These are phyloP conservation scores for Aspergillus cavernicola DNA, from an alignment of 495 filamentous ascomycete species.

Conservation along the genomic window DNA sequence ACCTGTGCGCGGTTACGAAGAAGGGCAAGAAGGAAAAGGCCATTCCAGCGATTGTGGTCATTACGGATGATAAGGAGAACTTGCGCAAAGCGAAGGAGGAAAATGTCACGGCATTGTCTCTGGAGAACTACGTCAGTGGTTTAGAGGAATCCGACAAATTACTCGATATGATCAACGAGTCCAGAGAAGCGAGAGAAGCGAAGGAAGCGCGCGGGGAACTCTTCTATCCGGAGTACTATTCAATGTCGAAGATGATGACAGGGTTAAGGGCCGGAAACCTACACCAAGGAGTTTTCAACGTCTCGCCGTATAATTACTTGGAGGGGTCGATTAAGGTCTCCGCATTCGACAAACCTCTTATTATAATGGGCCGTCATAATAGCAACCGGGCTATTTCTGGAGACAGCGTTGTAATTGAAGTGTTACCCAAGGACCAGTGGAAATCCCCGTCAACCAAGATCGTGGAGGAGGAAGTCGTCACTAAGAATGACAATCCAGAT, in stretches of 20 bases:
- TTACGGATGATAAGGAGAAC: slow-evolving; percentile 89
- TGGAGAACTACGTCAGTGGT: slow-evolving; percentile 75
- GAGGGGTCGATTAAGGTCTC: slow-evolving; percentile 88
- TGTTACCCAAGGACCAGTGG: slow-evolving; percentile 92
- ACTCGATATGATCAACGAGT: slow-evolving; percentile 90
- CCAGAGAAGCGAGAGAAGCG: slow-evolving; percentile 59
- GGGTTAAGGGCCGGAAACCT: slow-evolving; percentile 79
- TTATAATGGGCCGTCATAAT: slow-evolving; percentile 91
- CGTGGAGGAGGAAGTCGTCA: slow-evolving; percentile 89
- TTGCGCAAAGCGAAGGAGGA: slow-evolving; percentile 77
- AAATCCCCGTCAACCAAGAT: slow-evolving; percentile 92
- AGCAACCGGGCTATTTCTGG: slow-evolving; percentile 92
- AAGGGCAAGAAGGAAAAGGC: slow-evolving; percentile 55
- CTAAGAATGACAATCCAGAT: slow-evolving; percentile 89
- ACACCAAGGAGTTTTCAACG: slow-evolving; percentile 92
- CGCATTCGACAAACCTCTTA: slow-evolving; percentile 80
- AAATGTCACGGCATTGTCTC: slow-evolving; percentile 58
- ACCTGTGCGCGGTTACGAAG: slow-evolving; percentile 58
- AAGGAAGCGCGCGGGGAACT: slow-evolving; percentile 63
- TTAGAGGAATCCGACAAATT: slow-evolving; percentile 79
- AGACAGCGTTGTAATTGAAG: slow-evolving; percentile 86
- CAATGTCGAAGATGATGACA: slow-evolving; percentile 92
- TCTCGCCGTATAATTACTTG: slow-evolving; percentile 95
- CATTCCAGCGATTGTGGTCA: slow-evolving; percentile 79
- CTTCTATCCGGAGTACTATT: slow-evolving; percentile 80